Evolutionary conservation across 2,329 filamentous ascomycete genomes (phyloP), one percentile per base, ranked within the genome.

Genomic region (Ceratocystis cacaofunesta): DNA sequence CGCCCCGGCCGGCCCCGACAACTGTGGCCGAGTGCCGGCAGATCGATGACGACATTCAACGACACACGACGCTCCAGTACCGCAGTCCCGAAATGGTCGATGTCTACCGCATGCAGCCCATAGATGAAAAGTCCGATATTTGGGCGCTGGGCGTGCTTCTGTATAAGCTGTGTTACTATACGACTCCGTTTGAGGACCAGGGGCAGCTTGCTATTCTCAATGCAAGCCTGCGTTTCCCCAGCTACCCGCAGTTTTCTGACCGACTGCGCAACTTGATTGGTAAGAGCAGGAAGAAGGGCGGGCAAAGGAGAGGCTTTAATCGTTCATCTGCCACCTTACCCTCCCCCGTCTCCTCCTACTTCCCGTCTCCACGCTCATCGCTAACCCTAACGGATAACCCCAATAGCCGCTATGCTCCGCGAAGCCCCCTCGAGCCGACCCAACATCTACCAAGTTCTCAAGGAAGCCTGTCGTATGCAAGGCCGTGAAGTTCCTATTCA

Each of bases 81-180:
- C 84, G 94, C 70, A 97, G 92, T 73, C 94, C 94, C 5, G 94
- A 99, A 76, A 99, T 99, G 94, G 87, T 99, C 68, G 94, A 99
- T 72, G 94, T 99, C 28, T 99, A 96, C 76, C 83, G 92, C 69
- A 96, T 95, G 75, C 90, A 92, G 71, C 91, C 94, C 0, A 96
- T 99, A 72, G 90, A 99, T 73, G 94, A 99, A 77, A 99, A 99
- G 78, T 95, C 92, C 61, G 94, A 99, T 75, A 96, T 99, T 36
- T 99, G 92, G 94, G 94, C 94, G 0, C 77, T 99, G 68, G 94
- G 94, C 4, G 94, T 99, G 52, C 78, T 99, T 67, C 77, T 99
- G 65, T 99, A 99, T 79, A 99, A 99, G 79, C 81, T 99, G 68
- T 99, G 94, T 78, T 99, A 97, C 76, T 99, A 99, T 76, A 99